Base-by-base conservation (phyloP, 2,329 filamentous ascomycete genomes). In the Basipetospora chlamydospora region DNA sequence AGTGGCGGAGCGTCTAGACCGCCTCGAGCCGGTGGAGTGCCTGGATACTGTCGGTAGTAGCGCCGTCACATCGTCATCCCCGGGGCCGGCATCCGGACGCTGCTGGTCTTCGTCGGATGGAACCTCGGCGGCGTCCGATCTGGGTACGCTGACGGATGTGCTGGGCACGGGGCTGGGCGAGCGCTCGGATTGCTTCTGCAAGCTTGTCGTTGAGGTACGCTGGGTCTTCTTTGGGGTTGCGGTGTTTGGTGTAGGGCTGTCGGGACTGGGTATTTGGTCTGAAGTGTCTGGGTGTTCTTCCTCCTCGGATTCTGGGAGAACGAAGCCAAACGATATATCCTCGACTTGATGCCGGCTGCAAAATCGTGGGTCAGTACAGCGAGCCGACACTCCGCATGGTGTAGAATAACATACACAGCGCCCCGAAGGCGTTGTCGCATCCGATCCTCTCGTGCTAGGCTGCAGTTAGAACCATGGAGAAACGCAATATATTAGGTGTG, bases 351-450 rank as follows among this genome's bases (percentile, higher is more conserved):
- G 64, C 45, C 65, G 64, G 45, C 66, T 72, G 32, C 29, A 5
- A 1, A 12, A 29, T 26, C 44, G 44, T 35, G 22, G n/a, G n/a
- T n/a, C n/a, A n/a, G n/a, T n/a, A n/a, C n/a, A n/a, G n/a, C n/a
- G n/a, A n/a, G n/a, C n/a, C n/a, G n/a, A n/a, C n/a, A n/a, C n/a
- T n/a, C n/a, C n/a, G n/a, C n/a, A n/a, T n/a, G n/a, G n/a, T n/a
- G n/a, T n/a, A n/a, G n/a, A n/a, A n/a, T n/a, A n/a, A 52, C 67
- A 44, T 61, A 76, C 73, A 72, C 70, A 28, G 73, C 73, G 42
- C 74, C 74, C 42, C 74, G 72, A 50, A 79, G 67, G 49, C 74
- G 73, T 57, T 75, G 66, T 43, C 73, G 70, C 58, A 77, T 65
- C 48, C 72, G 70, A 50, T 75, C 71, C 46, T 72, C 68, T 45